Evolutionary conservation across 768 basidiomycete species (phyloP), one percentile per base, ranked within the genome.

Genomic region (Mycena chlorophos): DNA sequence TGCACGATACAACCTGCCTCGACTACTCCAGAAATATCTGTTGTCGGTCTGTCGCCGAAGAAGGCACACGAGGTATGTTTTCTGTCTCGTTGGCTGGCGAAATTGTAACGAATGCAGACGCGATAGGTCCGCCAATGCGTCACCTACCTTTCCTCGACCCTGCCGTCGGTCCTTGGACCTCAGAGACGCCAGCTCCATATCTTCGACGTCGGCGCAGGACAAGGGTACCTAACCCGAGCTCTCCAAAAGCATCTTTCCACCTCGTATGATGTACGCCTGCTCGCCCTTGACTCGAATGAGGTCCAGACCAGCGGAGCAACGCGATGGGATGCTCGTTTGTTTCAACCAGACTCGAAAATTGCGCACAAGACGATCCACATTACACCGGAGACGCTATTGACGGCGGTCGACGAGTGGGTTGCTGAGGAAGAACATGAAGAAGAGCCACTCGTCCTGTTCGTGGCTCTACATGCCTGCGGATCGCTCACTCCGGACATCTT

Each of bases 391-490:
- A 75, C 79, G 4, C 69, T 91, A 5, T 64, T 78, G 2, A 55
- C 63, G 0, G 67, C 79, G 5, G 72, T 86, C 17, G 69, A 78
- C 53, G 74, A 77, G 22, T 89, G 88, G 88, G 66, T 86, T 20
- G 43, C 49, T 14, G 61, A 55, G 10, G 28, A 31, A n/a, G n/a
- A n/a, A n/a, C n/a, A n/a, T 28, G 46, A 49, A 23, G 19, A 39
- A 5, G 46, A 57, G 5, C 70, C 66, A 5, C n/a, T n/a, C n/a
- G 78, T 88, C 8, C 68, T 87, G 25, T 71, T 90, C 39, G 79
- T 89, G 27, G 89, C 84, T 17, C 75, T 91, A 30, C 89, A 91
- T 60, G 87, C 87, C 1, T 91, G 89, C 60, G 89, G 89, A 3
- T 85, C 87, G 1, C 79, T 91, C 34, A 87, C 87, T 1, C 78